Base-by-base conservation (phyloP, 352 stramenopile genomes). In the Discostella stelligera region DNA sequence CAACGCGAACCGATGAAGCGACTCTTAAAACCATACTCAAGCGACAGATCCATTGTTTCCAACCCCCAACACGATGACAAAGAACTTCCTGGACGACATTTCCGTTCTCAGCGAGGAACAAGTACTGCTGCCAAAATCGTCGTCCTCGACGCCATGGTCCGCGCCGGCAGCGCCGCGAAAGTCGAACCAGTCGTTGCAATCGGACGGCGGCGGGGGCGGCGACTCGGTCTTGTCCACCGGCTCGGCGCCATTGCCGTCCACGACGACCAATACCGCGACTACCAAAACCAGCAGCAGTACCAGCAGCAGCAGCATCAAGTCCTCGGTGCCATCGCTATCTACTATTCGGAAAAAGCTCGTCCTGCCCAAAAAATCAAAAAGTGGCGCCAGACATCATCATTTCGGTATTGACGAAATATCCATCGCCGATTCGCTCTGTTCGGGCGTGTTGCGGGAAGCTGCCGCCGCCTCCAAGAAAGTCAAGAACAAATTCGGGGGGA, bases 351-450 rank as follows among this genome's bases (percentile, higher is more conserved):
- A 49, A 10, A 74, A 67, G 50, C 44, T 55, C 27, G 20, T 46
- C 11, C 52, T 70, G 44, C n/a, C 59, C 21, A 16, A 32, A 37
- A 30, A 46, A 16, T 5, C 14, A 2, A 53, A 27, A 16, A 61
- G 20, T 44, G 11, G 37, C 37, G 7, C 7, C 7, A 44, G 37
- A 44, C 37, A 44, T 44, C 7, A 44, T 44, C 16, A 46, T 20
- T 39, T 53, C 0, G 32, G 41, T 0, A 52, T 60, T 16, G 69
- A 77, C 25, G 60, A 77, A 27, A 44, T 77, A 8, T 69, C 56
- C 8, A 46, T 77, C 13, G 37, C 50, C 14, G 55, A 68, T 21
- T 77, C 69, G 6, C n/a, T 76, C 5, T 76, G 68, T 32, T 76
- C 68, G 2, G 68, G 59, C 9, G 49, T 76, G 13, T 7, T 76